phyloP scores from a whole-genome alignment of 1,284 basidiomycete genomes.

The Cryptococcus hybrid region DNA sequence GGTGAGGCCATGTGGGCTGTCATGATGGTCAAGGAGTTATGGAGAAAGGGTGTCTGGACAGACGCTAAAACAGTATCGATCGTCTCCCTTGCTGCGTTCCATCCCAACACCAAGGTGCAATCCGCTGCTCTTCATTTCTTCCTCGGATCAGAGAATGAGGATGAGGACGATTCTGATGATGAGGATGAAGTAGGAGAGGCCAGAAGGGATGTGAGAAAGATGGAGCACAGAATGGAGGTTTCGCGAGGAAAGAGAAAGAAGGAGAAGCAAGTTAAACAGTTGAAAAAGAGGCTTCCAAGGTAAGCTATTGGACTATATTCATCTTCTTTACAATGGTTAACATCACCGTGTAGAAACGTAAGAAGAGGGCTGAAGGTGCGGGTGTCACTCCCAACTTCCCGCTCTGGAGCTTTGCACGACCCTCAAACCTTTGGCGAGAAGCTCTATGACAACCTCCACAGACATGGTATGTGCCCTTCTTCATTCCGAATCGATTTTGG shows the following conservation, averaged over 20 bases:
- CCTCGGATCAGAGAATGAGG: conserved; percentile 74
- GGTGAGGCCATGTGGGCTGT: conserved; percentile 99
- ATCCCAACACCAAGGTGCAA: conserved; percentile 93
- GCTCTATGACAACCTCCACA: conserved; percentile 81
- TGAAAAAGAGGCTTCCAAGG: conserved; percentile 64
- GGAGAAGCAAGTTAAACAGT: conserved; percentile 58
- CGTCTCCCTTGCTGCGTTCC: conserved; percentile 86
- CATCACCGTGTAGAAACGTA: conserved; percentile 12
- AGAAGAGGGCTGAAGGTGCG: conserved; percentile 52
- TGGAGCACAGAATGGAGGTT: conserved; percentile 79
- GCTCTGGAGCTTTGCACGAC: conserved; percentile 93
- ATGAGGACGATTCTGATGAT: conserved; percentile 65
- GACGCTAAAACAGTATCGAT: conserved; percentile 95
- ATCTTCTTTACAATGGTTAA: not conserved
- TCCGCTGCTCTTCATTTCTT: conserved; percentile 97
- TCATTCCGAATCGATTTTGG: not conserved
- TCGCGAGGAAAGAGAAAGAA: conserved; percentile 89
- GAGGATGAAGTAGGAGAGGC: conserved; percentile 66
- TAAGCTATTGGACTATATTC: conserved; percentile 30
- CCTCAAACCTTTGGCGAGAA: conserved; percentile 96
- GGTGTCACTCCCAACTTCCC: conserved; percentile 70
- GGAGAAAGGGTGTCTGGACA: conserved; percentile 92
- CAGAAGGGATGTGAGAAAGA: conserved; percentile 61
- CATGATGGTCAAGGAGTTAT: conserved; percentile 88
- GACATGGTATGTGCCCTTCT: conserved; percentile 54